Base-by-base conservation (phyloP, 192 early-diverging fungal species). In the Backusella psychrophila region DNA sequence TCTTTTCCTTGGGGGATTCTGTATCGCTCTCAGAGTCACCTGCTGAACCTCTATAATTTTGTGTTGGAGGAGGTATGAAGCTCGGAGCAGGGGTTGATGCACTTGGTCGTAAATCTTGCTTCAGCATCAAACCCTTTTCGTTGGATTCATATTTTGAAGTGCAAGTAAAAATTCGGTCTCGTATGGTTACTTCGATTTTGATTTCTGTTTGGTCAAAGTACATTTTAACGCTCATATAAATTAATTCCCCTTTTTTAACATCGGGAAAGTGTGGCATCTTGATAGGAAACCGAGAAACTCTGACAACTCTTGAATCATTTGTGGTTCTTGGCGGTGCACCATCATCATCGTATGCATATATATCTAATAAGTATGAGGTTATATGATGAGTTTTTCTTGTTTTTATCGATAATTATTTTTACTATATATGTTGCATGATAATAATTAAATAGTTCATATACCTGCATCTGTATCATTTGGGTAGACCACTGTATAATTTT, bases 401-500 rank as follows among this genome's bases (percentile, higher is more conserved):
- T 33, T 1, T 36, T 36, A 1, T 15, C 1, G 14, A 33, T 33
- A 31, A 44, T 44, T 17, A 15, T 44, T 17, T 4, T 66, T 33
- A 12, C 19, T 49, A 19, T n/a, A 23, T 26, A 9, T 6, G 21
- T 21, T 21, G 21, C 39, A 0, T 41, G 11, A 9, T 63, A 14
- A 29, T 29, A 26, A 26, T 63, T 29, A 26, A 7, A 63, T 12
- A 12, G 12, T 4, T 14, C 19, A 38, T 56, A 23, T 75, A 82
- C 81, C 81, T 21, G 81, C 71, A 21, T 82, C 77, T 59, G 81
- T 78, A 44, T 82, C 74, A 23, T 82, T 78, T 1, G 81, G 81
- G 29, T 82, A 82, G 14, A 38, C 46, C 12, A 82, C 83, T 19
- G 83, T 79, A 69, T 83, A 87, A 52, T 84, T 81, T 69, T 87